Conservation (phyloP, 1,284 basidiomycete genomes). For the Tilletia caries region DNA sequence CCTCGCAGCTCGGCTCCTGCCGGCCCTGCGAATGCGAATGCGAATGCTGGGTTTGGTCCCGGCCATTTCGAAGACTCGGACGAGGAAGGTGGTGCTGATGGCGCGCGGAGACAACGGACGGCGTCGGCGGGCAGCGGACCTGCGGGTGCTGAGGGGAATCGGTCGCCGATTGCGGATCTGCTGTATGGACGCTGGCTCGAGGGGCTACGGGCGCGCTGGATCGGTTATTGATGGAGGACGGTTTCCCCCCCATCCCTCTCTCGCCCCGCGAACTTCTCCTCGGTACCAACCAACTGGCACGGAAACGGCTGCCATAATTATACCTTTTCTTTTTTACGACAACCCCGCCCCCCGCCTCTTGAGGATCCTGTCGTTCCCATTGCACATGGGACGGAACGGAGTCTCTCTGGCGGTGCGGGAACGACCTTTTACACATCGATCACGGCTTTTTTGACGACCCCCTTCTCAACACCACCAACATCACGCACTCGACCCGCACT, state of each 20-base stretch:
- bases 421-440: too few species aligned
- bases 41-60: slow-evolving; percentile 15
- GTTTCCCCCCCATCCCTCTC: not conserved
- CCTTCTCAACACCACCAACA: too few species aligned
- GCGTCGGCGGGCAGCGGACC: not conserved
- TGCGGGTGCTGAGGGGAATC: slow-evolving; percentile 32
- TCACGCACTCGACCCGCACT: too few species aligned
- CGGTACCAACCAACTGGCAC: not conserved
- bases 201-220: slow-evolving; percentile 60
- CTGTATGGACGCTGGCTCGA: slow-evolving; percentile 94
- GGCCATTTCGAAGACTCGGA: slow-evolving; percentile 55
- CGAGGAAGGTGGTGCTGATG: slow-evolving; percentile 12
- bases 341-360: too few species aligned
- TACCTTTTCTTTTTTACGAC: too few species aligned
- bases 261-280: not conserved
- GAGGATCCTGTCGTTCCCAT: too few species aligned
- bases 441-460: too few species aligned
- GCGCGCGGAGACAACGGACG: slow-evolving; percentile 18
- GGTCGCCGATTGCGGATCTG: slow-evolving; percentile 80
- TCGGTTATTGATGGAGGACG: slow-evolving; percentile 21
- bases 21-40: not conserved
- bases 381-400: too few species aligned
- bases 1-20: not conserved
- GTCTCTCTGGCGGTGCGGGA: too few species aligned
- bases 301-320: too few species aligned